These are phyloP conservation scores for Plectosphaerella sp. DNA, from an alignment of 2,329 filamentous ascomycete species.

Conservation along the genomic window DNA sequence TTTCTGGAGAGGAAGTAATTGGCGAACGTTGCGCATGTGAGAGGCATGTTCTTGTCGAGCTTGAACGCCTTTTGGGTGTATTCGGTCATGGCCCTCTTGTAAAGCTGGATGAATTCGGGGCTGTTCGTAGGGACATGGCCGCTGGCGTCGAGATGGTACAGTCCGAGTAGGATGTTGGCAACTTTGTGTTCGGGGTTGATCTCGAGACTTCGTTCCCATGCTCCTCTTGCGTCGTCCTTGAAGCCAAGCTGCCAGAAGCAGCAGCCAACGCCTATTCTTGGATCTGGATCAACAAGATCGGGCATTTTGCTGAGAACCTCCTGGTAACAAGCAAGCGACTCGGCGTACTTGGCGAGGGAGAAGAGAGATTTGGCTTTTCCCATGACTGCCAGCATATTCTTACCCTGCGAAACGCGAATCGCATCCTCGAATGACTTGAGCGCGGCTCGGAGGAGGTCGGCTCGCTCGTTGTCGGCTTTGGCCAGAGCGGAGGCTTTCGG, in stretches of 20 bases:
- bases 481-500: slow-evolving; percentile 65
- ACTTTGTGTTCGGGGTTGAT: slow-evolving; percentile 80
- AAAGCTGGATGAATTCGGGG: slow-evolving; percentile 76
- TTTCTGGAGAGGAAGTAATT: slow-evolving; percentile 85
- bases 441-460: slow-evolving; percentile 78
- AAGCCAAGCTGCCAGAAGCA: slow-evolving; percentile 96
- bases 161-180: slow-evolving; percentile 82
- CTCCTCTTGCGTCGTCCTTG: slow-evolving; percentile 85
- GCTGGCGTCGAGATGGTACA: slow-evolving; percentile 86
- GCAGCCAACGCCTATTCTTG: slow-evolving; percentile 90
- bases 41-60: slow-evolving; percentile 81
- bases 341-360: slow-evolving; percentile 78
- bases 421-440: slow-evolving; percentile 95
- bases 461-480: slow-evolving; percentile 64
- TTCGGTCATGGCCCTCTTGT: slow-evolving; percentile 90
- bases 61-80: slow-evolving; percentile 95
- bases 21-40: slow-evolving; percentile 88
- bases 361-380: slow-evolving; percentile 85
- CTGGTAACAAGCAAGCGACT: slow-evolving; percentile 82
- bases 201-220: slow-evolving; percentile 85
- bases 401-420: slow-evolving; percentile 74
- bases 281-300: slow-evolving; percentile 85
- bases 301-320: slow-evolving; percentile 82
- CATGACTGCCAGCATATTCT: slow-evolving; percentile 88
- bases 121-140: slow-evolving; percentile 78